Evolutionary conservation across 495 filamentous ascomycete species (phyloP).

Genomic region (Mytilinidion resinicola): DNA sequence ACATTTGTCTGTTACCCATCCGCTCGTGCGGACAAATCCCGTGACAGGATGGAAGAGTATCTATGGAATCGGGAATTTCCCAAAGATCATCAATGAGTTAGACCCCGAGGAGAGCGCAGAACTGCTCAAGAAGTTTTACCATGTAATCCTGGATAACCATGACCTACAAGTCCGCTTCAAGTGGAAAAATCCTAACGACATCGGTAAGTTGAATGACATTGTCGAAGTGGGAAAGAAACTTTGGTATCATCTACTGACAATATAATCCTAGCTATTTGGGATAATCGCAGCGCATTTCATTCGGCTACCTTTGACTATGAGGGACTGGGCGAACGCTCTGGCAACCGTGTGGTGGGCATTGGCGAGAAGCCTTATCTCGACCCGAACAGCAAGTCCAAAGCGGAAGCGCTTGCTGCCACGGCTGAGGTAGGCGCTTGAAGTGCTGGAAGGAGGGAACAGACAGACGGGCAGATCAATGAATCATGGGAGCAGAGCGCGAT

Average conservation of each 20-base stretch:
- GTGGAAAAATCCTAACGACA: slow-evolving; percentile 4
- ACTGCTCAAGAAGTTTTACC: background rate
- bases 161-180: slow-evolving; percentile 11
- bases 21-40: slow-evolving; percentile 70
- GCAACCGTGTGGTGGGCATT: slow-evolving; percentile 9
- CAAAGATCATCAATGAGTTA: slow-evolving; percentile 54
- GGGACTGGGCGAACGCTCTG: slow-evolving; percentile 5
- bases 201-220: slow-evolving; percentile 8
- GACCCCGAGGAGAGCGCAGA: background rate
- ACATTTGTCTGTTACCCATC: slow-evolving; percentile 58
- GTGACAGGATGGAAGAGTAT: slow-evolving; percentile 73
- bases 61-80: slow-evolving; percentile 57
- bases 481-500: too few relatives aligned
- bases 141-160: slow-evolving; percentile 3
- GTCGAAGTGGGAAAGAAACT: background rate
- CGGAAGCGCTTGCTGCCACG: background rate
- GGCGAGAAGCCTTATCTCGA: slow-evolving; percentile 14
- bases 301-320: slow-evolving; percentile 18
- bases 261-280: slow-evolving; percentile 10
- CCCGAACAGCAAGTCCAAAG: slow-evolving; percentile 1
- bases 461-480: too few relatives aligned
- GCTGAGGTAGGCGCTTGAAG: background rate
- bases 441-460: too few relatives aligned
- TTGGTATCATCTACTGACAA: background rate
- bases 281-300: slow-evolving; percentile 7